Conservation (phyloP, 1,284 basidiomycete genomes). For the Athelia sp. region DNA sequence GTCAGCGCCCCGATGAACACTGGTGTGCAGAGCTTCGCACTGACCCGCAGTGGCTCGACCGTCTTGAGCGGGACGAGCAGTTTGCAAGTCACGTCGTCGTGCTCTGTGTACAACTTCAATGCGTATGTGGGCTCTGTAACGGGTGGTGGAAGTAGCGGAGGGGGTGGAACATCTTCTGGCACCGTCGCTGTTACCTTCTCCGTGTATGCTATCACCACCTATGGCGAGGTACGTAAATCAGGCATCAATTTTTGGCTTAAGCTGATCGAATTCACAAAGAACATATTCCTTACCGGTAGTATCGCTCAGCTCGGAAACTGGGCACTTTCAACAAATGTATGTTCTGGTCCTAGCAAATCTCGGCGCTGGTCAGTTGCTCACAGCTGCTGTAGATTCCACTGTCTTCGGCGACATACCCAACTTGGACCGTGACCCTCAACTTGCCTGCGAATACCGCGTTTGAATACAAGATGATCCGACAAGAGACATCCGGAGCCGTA, state of each 20-base stretch:
- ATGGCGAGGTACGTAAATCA: neutral
- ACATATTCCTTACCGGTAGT: neutral
- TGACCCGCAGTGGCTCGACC: no score
- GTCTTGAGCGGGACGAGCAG: no score
- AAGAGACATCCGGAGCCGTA: slow-evolving; percentile 15
- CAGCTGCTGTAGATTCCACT: slow-evolving; percentile 10
- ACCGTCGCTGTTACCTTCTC: neutral
- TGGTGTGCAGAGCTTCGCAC: no score
- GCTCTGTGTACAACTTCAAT: no score
- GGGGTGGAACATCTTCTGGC: no score
- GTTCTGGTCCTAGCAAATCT: neutral
- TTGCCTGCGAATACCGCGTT: slow-evolving; percentile 18
- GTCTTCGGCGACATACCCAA: slow-evolving; percentile 15
- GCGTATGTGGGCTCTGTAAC: no score
- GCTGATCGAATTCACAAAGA: neutral
- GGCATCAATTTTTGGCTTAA: neutral
- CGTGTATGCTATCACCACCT: neutral
- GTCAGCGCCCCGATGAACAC: no score
- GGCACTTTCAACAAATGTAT: neutral
- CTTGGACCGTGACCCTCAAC: slow-evolving; percentile 17
- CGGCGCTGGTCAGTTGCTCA: neutral
- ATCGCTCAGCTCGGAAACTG: neutral
- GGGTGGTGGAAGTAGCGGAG: no score
- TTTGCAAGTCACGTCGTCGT: no score
- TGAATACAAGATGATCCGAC: slow-evolving; percentile 24